These are phyloP conservation scores for Spiromastix sp. DNA, from an alignment of 2,329 filamentous ascomycete species.

Conservation along the genomic window DNA sequence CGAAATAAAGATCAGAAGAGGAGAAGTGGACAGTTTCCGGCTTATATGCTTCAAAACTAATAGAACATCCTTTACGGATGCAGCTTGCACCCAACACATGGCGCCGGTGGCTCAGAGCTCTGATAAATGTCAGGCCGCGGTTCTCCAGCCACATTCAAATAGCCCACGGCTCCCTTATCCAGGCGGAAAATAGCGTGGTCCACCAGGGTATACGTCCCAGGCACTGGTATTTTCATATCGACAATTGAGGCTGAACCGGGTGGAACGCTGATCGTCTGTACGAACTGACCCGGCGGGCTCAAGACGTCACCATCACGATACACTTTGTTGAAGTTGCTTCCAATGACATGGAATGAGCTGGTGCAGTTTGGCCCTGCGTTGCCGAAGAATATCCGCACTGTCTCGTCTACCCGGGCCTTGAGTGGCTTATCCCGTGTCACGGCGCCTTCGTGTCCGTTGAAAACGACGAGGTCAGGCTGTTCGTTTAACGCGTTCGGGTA, in stretches of 20 bases:
- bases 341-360: slow-evolving; percentile 25
- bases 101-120: slow-evolving; percentile 17
- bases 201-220: slow-evolving; percentile 24
- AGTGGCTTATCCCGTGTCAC: slow-evolving; percentile 22
- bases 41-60: too few relatives aligned
- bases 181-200: slow-evolving; percentile 27
- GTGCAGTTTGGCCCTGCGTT: slow-evolving; percentile 26
- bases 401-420: slow-evolving; percentile 20
- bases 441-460: slow-evolving; percentile 24
- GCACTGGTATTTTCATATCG: slow-evolving; percentile 23
- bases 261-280: slow-evolving; percentile 20
- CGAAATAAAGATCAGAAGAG: too few relatives aligned
- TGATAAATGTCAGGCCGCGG: slow-evolving; percentile 19
- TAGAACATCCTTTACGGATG: slow-evolving; percentile 19
- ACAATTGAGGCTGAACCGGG: slow-evolving; percentile 21
- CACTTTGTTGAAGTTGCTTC: slow-evolving; percentile 19
- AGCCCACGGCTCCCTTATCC: slow-evolving; percentile 26
- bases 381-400: slow-evolving; percentile 26
- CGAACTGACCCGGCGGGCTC: slow-evolving; percentile 17
- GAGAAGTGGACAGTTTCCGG: too few relatives aligned
- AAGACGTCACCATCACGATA: slow-evolving; percentile 24
- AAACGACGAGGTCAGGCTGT: slow-evolving; percentile 21
- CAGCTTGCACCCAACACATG: slow-evolving; percentile 24
- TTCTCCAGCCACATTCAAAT: slow-evolving; percentile 23
- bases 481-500: slow-evolving; percentile 25